Percentiles rank a stretch among this genome's conserved stretches.
Evolutionary conservation across 306 rosid species (phyloP).

Genomic region (Pueraria montana): DNA sequence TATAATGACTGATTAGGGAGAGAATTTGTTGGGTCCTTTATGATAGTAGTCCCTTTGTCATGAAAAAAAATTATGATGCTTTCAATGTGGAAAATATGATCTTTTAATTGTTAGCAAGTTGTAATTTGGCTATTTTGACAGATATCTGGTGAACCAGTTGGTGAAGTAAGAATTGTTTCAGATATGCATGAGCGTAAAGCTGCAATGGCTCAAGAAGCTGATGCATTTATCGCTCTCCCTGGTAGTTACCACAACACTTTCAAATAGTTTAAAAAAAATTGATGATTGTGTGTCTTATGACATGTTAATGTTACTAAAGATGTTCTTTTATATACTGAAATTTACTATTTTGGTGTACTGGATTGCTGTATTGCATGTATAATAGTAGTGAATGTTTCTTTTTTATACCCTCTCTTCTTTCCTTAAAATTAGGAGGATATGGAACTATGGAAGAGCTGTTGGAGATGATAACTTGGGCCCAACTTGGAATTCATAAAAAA

Average conservation of each 20-base stretch:
- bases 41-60: slow-evolving; percentile 20
- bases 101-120: slow-evolving; percentile 20
- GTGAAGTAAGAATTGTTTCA: slow-evolving; percentile 89
- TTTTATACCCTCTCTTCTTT: slow-evolving; percentile 17
- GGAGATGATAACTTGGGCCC: slow-evolving; percentile 95
- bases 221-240: slow-evolving; percentile 96
- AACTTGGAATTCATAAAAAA: slow-evolving; percentile 90
- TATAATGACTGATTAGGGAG: slow-evolving; percentile 13
- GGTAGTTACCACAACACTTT: slow-evolving; percentile 62
- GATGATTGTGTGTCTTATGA: slow-evolving; percentile 13
- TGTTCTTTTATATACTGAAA: slow-evolving; percentile 1
- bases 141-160: slow-evolving; percentile 94
- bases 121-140: slow-evolving; percentile 54
- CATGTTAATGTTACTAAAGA: slow-evolving; percentile 26
- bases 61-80: slow-evolving; percentile 15
- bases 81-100: slow-evolving; percentile 14
- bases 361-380: background rate
- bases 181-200: slow-evolving; percentile 99
- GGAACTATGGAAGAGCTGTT: slow-evolving; percentile 93
- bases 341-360: slow-evolving; percentile 2
- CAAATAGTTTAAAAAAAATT: slow-evolving; percentile 17
- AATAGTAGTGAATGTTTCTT: background rate
- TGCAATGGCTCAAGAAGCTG: slow-evolving; percentile 91
- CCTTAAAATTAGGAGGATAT: slow-evolving; percentile 73
- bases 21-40: slow-evolving; percentile 15